Conservation (phyloP, 257 asterid genomes). For the Ligustrum vulgare region DNA sequence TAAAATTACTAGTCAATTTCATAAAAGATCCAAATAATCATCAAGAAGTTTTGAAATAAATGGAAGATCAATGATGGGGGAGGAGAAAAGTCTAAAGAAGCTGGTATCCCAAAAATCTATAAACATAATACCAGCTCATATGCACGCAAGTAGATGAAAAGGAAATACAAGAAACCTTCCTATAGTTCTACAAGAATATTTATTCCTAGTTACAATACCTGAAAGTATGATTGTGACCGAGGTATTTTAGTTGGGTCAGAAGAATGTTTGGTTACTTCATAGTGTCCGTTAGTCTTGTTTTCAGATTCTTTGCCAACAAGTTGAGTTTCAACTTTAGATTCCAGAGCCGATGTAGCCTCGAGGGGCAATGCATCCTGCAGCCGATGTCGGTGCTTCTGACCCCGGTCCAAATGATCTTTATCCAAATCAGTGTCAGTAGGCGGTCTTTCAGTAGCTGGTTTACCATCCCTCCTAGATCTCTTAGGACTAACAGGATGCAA, state of each 20-base stretch:
- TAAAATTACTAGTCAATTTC: conserved; percentile 8
- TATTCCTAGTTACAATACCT: conserved; percentile 40
- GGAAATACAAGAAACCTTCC: conserved; percentile 10
- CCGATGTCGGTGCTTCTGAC: conserved; percentile 46
- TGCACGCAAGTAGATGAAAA: conserved; percentile 10
- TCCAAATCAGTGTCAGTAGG: conserved; percentile 29
- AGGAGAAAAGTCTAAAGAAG: conserved; percentile 31
- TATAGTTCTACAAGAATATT: neutral
- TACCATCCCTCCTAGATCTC: conserved; percentile 80
- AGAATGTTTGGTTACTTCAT: conserved; percentile 41
- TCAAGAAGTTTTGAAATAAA: neutral
- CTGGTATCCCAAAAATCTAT: conserved; percentile 21
- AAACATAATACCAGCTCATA: conserved; percentile 24
- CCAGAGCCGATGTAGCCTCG: conserved; percentile 43
- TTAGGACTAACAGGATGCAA: conserved; percentile 61
- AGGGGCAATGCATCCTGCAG: conserved; percentile 57
- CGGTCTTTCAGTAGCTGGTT: conserved; percentile 58
- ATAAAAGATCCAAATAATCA: conserved; percentile 14
- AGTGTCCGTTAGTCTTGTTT: conserved; percentile 28
- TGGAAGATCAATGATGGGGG: conserved; percentile 22
- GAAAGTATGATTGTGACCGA: conserved; percentile 53
- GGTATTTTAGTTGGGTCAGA: conserved; percentile 49
- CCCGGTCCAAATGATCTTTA: conserved; percentile 42
- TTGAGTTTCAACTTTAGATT: conserved; percentile 43
- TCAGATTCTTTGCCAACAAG: conserved; percentile 41